Percentiles rank a stretch among this genome's conserved stretches.
phyloP scores from a whole-genome alignment of 306 rosid genomes.

The Fragaria iinumae region DNA sequence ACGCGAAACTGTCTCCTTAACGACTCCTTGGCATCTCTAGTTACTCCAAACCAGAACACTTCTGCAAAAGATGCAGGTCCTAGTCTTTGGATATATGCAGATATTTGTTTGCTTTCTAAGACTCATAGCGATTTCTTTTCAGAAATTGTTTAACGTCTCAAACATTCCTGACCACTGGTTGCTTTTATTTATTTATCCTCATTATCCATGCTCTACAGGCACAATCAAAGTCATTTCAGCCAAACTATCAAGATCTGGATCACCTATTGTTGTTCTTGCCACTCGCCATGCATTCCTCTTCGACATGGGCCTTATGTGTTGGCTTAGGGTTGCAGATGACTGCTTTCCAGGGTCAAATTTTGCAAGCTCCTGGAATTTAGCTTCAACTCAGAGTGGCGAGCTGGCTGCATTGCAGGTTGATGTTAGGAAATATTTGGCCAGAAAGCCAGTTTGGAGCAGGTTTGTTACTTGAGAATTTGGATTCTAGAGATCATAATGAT shows the following conservation, averaged over 20 bases:
- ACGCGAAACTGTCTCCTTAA: conserved; percentile 72
- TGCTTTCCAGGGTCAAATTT: conserved; percentile 97
- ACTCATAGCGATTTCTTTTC: conserved; percentile 10
- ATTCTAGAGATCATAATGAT: not conserved
- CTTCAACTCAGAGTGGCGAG: conserved; percentile 88
- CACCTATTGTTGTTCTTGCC: conserved; percentile 80
- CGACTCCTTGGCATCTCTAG: conserved; percentile 71
- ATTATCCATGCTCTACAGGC: conserved; percentile 41
- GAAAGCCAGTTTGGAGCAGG: conserved; percentile 99
- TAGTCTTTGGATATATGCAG: conserved; percentile 15
- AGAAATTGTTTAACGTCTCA: not conserved
- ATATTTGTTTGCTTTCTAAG: not conserved
- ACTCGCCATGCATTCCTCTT: conserved; percentile 92
- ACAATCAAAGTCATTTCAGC: conserved; percentile 78
- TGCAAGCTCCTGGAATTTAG: conserved; percentile 93
- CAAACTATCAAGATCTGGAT: conserved; percentile 70
- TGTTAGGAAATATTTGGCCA: conserved; percentile 88
- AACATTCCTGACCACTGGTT: not conserved
- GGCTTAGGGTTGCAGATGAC: conserved; percentile 98
- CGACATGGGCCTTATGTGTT: conserved; percentile 86
- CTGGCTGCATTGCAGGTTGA: conserved; percentile 96
- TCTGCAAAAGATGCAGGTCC: conserved; percentile 74
- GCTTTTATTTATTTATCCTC: not conserved
- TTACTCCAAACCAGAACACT: conserved; percentile 53
- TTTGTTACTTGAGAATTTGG: conserved; percentile 37